Evolutionary conservation across 2,329 filamentous ascomycete species (phyloP).

Genomic region (Didymella pinodella): DNA sequence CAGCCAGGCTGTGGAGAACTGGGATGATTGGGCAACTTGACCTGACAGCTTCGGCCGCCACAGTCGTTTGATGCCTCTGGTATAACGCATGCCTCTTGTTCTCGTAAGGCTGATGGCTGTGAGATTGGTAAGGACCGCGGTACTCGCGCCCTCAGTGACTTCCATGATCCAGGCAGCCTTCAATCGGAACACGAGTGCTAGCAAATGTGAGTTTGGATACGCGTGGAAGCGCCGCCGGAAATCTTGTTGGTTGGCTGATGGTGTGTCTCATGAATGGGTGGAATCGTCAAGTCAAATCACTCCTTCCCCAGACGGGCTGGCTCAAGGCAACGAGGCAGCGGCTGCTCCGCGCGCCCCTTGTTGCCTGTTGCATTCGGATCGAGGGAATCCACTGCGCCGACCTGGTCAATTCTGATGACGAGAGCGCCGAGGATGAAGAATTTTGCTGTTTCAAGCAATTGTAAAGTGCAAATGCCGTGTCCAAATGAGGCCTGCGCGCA

Average conservation of each 20-base stretch:
- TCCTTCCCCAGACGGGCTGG: constrained; percentile 10
- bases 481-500: constrained; percentile 13
- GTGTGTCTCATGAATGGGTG: constrained; percentile 11
- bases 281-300: constrained; percentile 14
- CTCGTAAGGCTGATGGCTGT: not conserved
- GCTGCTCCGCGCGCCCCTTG: constrained; percentile 13
- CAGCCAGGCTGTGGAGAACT: constrained; percentile 22
- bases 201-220: not conserved
- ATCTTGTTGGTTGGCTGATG: constrained; percentile 6
- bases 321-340: constrained; percentile 22
- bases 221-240: not conserved
- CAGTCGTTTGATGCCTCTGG: constrained; percentile 1
- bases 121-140: constrained; percentile 5
- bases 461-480: not conserved
- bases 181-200: not conserved
- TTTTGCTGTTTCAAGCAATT: not conserved
- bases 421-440: constrained; percentile 1
- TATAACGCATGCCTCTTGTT: not conserved
- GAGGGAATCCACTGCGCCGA: not conserved
- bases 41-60: not conserved
- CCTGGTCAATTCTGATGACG: not conserved
- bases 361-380: constrained; percentile 6
- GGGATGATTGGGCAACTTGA: constrained; percentile 18
- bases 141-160: not conserved
- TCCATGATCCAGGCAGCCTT: constrained; percentile 6